Conservation (phyloP, 495 filamentous ascomycete genomes). For the Aspergillus mulundensis region DNA sequence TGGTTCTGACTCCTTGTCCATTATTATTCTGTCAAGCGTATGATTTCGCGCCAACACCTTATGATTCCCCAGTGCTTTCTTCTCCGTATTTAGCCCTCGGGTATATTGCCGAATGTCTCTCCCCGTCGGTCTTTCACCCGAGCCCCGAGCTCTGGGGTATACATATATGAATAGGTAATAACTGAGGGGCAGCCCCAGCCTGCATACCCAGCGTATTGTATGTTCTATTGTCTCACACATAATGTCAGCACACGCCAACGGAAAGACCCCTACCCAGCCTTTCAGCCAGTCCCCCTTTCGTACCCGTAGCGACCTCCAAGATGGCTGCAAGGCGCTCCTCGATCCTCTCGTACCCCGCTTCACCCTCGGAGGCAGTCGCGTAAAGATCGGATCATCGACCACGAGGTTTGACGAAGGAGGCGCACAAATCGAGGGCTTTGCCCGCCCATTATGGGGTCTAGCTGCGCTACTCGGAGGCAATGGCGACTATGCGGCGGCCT, state of each 20-base stretch:
- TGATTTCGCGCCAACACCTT: neutral
- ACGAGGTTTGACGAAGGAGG: slow-evolving; percentile 71
- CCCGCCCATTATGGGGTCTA: slow-evolving; percentile 70
- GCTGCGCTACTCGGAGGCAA: slow-evolving; percentile 64
- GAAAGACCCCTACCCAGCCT: slow-evolving; percentile 20
- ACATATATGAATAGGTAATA: neutral
- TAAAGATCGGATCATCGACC: slow-evolving; percentile 60
- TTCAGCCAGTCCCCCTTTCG: slow-evolving; percentile 31
- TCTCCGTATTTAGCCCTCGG: neutral
- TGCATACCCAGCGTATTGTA: neutral
- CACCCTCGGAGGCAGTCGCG: slow-evolving; percentile 52
- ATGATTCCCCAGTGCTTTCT: neutral
- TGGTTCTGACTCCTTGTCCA: neutral
- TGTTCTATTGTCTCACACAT: neutral
- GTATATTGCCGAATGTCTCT: neutral
- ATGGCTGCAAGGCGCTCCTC: slow-evolving; percentile 55
- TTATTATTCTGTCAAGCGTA: neutral
- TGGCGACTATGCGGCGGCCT: slow-evolving; percentile 55
- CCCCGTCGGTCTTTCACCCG: slow-evolving; percentile 5
- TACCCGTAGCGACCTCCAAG: slow-evolving; percentile 51
- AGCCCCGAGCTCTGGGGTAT: neutral
- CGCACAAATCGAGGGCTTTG: slow-evolving; percentile 72
- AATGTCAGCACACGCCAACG: slow-evolving; percentile 34
- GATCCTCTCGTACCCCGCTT: slow-evolving; percentile 63
- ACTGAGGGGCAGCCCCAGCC: neutral